Evolutionary conservation across 805 yeast genomes (phyloP), one percentile per base, ranked within the genome.

Genomic region (Wickerhamiella nectarea): DNA sequence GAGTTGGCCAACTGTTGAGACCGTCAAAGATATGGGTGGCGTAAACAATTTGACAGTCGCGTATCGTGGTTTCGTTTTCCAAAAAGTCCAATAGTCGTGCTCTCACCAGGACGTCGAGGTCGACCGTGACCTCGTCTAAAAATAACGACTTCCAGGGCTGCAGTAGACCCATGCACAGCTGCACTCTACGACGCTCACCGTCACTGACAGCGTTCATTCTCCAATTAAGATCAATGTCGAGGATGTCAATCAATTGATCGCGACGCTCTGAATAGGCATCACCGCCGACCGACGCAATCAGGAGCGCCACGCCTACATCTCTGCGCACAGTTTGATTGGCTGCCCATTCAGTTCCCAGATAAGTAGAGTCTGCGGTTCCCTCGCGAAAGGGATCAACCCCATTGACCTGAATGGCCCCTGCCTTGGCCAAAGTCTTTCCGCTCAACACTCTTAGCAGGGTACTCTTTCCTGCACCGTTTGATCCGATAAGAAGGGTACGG

Each of bases 1-100:
- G 68, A 31, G 93, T 81, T 22, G 96, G 94, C 95, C 97, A 91
- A 38, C 70, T 68, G 11, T 84, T 85, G 46, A 91, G 70, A 0
- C 98, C 98, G 56, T 91, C 98, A 60, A 91, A 91, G 38, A 91
- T 91, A 56, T 91, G 98, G 0, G 98, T 91, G 2, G 97, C 80
- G 58, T 91, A 91, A 3, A 89, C 76, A 29, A 91, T 83, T 38
- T 86, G 76, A 48, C 93, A 77, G 15, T 70, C 62, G 47, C 97
- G 69, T 0, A 64, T 57, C 39, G 65, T 66, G 4, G 95, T 84
- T 58, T 91, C 98, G n/a, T 62, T 56, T 50, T 70, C 71, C 52
- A 91, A 65, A 57, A 83, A 91, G 1, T 69, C 65, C 49, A 91
- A 65, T 40, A 91, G 64, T 44, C 84, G 69, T 26, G 77, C 74